Conservation (phyloP, 2,329 filamentous ascomycete genomes). For the Geosmithia morbida region DNA sequence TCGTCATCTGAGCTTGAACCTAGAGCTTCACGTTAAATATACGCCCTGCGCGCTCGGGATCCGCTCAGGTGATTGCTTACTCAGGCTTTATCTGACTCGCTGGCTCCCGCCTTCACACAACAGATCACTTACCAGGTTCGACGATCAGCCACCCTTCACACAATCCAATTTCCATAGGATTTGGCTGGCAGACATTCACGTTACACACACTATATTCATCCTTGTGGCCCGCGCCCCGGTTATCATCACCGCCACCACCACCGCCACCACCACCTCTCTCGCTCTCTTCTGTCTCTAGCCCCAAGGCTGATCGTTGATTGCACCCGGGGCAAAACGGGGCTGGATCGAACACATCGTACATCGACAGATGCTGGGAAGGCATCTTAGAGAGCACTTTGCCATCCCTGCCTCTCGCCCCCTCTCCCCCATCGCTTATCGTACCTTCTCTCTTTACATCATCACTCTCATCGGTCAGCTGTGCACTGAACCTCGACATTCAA, state of each 20-base stretch:
- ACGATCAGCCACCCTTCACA: neutral
- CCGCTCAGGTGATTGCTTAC: neutral
- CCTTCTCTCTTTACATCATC: neutral
- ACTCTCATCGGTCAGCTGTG: neutral
- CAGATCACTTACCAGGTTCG: neutral
- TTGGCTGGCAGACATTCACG: neutral
- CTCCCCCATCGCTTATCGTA: neutral
- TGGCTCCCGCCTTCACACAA: neutral
- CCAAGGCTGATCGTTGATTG: too few species aligned
- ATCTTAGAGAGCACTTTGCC: neutral
- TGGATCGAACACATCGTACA: too few species aligned
- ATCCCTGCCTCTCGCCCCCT: neutral
- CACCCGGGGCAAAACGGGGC: too few species aligned
- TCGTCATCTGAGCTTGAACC: too few species aligned
- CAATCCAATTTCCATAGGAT: too few species aligned
- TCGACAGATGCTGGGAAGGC: too few species aligned
- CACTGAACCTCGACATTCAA: neutral
- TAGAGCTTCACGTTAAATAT: too few species aligned
- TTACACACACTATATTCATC: too few species aligned
- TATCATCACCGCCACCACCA: too few species aligned
- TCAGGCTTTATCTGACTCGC: neutral
- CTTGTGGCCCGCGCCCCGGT: too few species aligned
- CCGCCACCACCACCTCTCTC: too few species aligned
- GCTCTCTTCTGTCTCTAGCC: too few species aligned
- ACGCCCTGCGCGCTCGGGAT: neutral